A percentile compares a stretch with the other conserved stretches of the same genome.
phyloP scores from a whole-genome alignment of 164 flowering plant genomes.

The Sextonia rubra region DNA sequence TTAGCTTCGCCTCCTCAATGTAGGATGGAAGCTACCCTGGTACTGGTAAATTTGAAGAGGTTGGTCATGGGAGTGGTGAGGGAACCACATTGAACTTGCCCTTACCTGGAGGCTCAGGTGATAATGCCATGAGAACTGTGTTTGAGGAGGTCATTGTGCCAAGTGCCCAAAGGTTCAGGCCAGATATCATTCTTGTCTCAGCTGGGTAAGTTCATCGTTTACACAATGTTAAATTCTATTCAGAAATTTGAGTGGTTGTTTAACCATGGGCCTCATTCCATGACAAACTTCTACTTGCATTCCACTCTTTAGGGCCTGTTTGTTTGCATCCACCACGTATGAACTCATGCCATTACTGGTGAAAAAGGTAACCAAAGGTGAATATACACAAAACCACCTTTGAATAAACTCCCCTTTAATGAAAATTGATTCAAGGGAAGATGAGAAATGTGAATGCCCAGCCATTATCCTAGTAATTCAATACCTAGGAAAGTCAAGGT shows the following conservation, averaged over 20 bases:
- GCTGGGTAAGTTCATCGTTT: constrained; percentile 51
- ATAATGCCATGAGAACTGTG: constrained; percentile 70
- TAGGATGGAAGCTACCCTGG: constrained; percentile 99
- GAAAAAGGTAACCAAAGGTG: too few relatives aligned
- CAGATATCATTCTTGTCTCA: constrained; percentile 94
- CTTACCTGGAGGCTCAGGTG: constrained; percentile 97
- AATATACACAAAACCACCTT: too few relatives aligned
- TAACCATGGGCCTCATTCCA: neutral
- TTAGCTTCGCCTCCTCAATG: constrained; percentile 1
- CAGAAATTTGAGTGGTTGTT: neutral
- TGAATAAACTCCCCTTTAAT: too few relatives aligned
- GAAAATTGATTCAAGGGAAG: too few relatives aligned
- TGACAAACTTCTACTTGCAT: neutral
- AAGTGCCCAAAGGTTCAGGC: constrained; percentile 84
- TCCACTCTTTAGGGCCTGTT: neutral
- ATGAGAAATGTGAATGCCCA: too few relatives aligned
- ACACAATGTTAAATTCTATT: neutral
- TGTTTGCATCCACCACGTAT: too few relatives aligned
- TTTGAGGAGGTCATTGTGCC: constrained; percentile 89
- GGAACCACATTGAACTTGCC: constrained; percentile 88
- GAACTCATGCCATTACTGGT: too few relatives aligned
- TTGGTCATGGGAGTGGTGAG: constrained; percentile 80
- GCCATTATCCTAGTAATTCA: too few relatives aligned
- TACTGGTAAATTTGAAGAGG: constrained; percentile 80
- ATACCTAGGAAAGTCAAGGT: too few relatives aligned